Base-by-base conservation (phyloP, 2,329 filamentous ascomycete genomes). In the Trichoderma polysporum region DNA sequence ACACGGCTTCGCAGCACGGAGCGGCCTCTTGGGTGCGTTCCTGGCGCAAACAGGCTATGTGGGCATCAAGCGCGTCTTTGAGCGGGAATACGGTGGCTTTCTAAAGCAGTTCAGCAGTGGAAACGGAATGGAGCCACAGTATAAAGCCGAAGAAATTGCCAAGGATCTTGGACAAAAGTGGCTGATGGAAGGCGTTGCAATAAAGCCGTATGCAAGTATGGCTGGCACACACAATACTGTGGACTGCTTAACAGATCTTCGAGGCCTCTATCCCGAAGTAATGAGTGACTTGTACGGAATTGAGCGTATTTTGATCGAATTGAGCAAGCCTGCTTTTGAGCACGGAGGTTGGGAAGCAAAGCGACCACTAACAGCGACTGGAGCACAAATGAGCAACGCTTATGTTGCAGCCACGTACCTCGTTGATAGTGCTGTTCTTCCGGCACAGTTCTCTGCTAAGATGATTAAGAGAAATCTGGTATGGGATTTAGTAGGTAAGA, bases 1-100 rank as follows among this genome's bases (percentile, higher is more conserved):
- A 69, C 81, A 83, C 67, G 80, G 76, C 5, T 83, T 83, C 68
- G 79, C 80, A 0, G 76, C 80, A 6, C 76, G 80, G 7, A 82
- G 79, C 66, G 80, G 80, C 1, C 73, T 83, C 0, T 74, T 82
- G 17, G 78, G 72, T 0, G 76, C 79, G 0, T 62, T 82, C 2
- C 68, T 83, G 33, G 78, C 79, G 1, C 70, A 73, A 29, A 71
- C 72, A 0, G 77, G 76, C 2, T 83, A 83, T 67, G 70, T 73
- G 1, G 81, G 80, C 0, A 82, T 82, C 69, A 76, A 79, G 60
- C 75, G 76, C 49, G 77, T 80, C 0, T 80, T 76, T 53, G 79
- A 82, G 61, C 71, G 75, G 3, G 73, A 72, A 1, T 83, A 81
- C 59, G 80, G 80, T 3, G 81, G 80, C 0, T 82, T 79, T 66